Evolutionary conservation across 495 filamentous ascomycete genomes (phyloP).

Genomic region (Jackrogersella multiformis): DNA sequence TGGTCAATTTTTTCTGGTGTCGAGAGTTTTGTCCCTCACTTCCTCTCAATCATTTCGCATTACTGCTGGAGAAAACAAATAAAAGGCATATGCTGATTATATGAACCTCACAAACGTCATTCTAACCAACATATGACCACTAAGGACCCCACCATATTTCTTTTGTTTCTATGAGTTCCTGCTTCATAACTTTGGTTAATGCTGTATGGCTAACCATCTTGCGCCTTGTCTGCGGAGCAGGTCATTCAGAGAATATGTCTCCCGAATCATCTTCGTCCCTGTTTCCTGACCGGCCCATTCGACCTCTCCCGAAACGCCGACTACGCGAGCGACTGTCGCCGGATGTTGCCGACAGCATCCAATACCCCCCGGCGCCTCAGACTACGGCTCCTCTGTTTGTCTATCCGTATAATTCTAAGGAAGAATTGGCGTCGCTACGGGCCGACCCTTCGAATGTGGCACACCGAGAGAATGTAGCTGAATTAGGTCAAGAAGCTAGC

Average conservation of each 20-base stretch:
- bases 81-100: neutral
- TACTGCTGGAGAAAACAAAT: neutral
- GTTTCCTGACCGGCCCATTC: constrained; percentile 90
- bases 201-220: constrained; percentile 47
- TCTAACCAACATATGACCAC: neutral
- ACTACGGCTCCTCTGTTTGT: constrained; percentile 76
- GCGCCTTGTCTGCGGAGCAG: constrained; percentile 32
- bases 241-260: constrained; percentile 58
- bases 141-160: constrained; percentile 8
- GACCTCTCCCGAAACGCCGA: constrained; percentile 87
- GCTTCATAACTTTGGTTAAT: constrained; percentile 18
- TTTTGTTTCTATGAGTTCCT: constrained; percentile 24
- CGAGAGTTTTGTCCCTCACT: neutral
- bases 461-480: constrained; percentile 47
- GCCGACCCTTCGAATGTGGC: constrained; percentile 28
- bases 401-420: constrained; percentile 67
- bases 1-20: constrained; percentile 8
- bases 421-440: constrained; percentile 46
- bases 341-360: constrained; percentile 82
- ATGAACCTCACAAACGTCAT: constrained; percentile 10
- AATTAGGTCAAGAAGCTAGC: constrained; percentile 41
- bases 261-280: constrained; percentile 77
- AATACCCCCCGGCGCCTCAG: constrained; percentile 77
- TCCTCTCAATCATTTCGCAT: neutral
- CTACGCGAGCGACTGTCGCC: constrained; percentile 85